A percentile compares a stretch with the other conserved stretches of the same genome.
Evolutionary conservation across 2,329 filamentous ascomycete species (phyloP).

Genomic region (Tolypocladium pustulatum): DNA sequence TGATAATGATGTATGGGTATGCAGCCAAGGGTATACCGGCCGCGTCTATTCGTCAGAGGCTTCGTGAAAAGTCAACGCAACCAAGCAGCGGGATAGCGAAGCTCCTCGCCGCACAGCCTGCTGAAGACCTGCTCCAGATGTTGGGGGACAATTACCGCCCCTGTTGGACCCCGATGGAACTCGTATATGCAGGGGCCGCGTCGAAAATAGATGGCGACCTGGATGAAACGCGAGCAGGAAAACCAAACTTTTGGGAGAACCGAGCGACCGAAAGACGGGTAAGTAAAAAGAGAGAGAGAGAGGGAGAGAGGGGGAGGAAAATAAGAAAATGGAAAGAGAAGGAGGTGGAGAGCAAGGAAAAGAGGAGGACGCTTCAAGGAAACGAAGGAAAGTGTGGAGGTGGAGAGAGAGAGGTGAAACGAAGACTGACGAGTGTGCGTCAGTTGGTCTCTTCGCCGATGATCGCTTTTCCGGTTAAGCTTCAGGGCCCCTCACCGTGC

Average conservation of each 20-base stretch:
- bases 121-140: conserved; percentile 10
- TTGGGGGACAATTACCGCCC: background rate
- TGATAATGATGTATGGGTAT: background rate
- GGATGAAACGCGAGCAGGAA: background rate
- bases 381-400: conserved; percentile 2
- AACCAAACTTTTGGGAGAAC: background rate
- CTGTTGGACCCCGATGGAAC: background rate
- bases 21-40: background rate
- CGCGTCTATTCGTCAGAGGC: background rate
- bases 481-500: background rate
- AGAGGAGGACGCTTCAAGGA: background rate
- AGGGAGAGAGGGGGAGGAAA: background rate
- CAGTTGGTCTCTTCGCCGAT: background rate
- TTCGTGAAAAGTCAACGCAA: background rate
- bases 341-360: conserved; percentile 4
- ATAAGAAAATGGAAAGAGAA: conserved; percentile 1
- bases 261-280: conserved; percentile 1
- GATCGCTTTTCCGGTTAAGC: background rate
- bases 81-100: background rate
- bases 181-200: background rate
- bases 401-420: conserved; percentile 2
- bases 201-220: background rate
- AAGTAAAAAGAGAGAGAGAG: background rate
- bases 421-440: background rate
- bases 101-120: background rate